Evolutionary conservation across 108 stramenopile genomes (phyloP).

Genomic region (Pseudonitzschia pungens): DNA sequence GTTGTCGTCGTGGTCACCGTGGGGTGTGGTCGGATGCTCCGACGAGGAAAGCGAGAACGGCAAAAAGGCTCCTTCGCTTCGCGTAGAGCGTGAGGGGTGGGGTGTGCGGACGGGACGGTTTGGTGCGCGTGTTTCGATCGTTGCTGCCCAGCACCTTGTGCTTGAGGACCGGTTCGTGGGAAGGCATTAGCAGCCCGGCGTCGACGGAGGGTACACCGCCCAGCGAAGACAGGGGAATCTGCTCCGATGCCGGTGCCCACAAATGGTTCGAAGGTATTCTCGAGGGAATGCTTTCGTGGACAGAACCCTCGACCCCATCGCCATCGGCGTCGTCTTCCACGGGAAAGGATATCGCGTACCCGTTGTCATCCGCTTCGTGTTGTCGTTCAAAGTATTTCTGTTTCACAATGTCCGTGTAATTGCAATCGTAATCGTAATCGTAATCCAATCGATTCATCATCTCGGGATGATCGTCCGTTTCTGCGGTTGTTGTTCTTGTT

Average conservation of each 20-base stretch:
- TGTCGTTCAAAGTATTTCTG: constrained; percentile 7
- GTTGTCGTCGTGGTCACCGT: no score
- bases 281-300: not conserved
- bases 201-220: not conserved
- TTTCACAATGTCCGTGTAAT: constrained; percentile 10
- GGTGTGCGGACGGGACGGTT: constrained; percentile 4
- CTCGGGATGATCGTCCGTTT: not conserved
- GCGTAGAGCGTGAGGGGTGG: constrained; percentile 23
- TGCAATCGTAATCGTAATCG: no score
- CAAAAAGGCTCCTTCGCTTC: not conserved
- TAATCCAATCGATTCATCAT: not conserved
- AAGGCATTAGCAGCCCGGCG: not conserved
- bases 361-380: not conserved
- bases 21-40: not conserved
- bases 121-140: not conserved
- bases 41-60: not conserved
- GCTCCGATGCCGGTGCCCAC: not conserved
- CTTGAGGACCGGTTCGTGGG: not conserved
- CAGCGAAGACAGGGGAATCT: not conserved
- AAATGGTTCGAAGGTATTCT: not conserved
- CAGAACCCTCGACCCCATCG: no score
- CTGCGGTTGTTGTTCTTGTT: not conserved
- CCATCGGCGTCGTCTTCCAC: not conserved
- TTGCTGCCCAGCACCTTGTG: not conserved
- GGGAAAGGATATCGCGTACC: not conserved